Base-by-base conservation (phyloP, 2,329 filamentous ascomycete species). In the Paracorniculantispora psalliotae region DNA sequence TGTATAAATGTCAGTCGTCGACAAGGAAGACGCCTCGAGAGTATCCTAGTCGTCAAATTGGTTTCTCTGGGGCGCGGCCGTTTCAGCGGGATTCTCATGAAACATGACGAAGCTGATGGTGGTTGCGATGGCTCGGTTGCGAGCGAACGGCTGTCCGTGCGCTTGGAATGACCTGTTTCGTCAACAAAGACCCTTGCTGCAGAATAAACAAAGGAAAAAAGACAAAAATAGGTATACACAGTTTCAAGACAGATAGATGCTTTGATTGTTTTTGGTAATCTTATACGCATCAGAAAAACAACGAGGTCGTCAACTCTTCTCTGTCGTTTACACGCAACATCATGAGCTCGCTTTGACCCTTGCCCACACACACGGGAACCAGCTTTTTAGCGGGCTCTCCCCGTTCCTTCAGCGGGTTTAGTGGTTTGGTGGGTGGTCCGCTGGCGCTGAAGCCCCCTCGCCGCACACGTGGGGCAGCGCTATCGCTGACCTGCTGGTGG, bases 71-170 rank as follows among this genome's bases (percentile, higher is more conserved):
- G 33, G 26, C n/a, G 15, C 4, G 12, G 33, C 30, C 28, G 52
- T 55, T 55, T 55, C 52, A 55, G 52, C 41, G 52, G 26, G 15
- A 55, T 47, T 46, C 19, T 26, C 52, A 47, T 55, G 52, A 55
- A 55, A 55, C 52, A 47, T 46, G 30, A 17, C 25, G n/a, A 54
- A 17, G n/a, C 7, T n/a, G 48, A 17, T 26, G 50, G 49, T 9
- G 19, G 47, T 47, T 7, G 9, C 8, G 48, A 28, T 21, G 50
- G 35, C 9, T 19, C 17, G 30, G 17, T n/a, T 6, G 41, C 23
- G 46, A 33, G 28, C 41, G 8, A 44, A 44, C 41, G n/a, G 41
- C 41, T 44, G 41, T 25, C 41, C 19, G 41, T 44, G 41, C 41
- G 41, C 9, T n/a, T n/a, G n/a, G n/a, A n/a, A n/a, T n/a, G n/a